Conservation (phyloP, 352 stramenopile genomes). For the Phytophthora idaei region DNA sequence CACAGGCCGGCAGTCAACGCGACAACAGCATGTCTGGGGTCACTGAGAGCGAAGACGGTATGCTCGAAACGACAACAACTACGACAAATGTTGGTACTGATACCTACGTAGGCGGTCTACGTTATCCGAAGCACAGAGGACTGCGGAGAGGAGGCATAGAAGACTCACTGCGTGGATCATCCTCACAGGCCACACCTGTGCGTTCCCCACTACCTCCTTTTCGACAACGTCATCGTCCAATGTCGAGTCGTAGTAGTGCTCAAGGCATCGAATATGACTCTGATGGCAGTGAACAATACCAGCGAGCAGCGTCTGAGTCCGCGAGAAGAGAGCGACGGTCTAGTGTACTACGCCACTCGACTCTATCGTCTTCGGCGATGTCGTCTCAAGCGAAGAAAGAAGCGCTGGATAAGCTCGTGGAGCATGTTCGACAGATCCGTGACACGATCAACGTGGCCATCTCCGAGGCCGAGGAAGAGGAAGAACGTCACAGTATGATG, state of each 20-base stretch:
- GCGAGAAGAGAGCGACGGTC: constrained; percentile 10
- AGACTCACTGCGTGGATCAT: constrained; percentile 20
- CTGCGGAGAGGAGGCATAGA: constrained; percentile 23
- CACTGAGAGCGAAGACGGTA: constrained; percentile 32
- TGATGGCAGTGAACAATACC: constrained; percentile 15
- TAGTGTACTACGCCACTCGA: constrained; percentile 34
- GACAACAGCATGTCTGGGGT: constrained; percentile 31
- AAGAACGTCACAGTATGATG: constrained; percentile 37
- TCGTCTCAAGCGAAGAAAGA: constrained; percentile 42
- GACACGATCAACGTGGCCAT: constrained; percentile 74
- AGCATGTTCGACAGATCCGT: constrained; percentile 69
- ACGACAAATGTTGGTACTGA: constrained; percentile 60
- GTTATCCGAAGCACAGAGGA: constrained; percentile 39
- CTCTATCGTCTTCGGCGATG: constrained; percentile 39
- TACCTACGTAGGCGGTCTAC: constrained; percentile 46
- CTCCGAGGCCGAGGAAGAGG: constrained; percentile 57
- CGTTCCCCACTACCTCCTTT: constrained; percentile 32
- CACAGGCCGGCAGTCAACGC: constrained; percentile 41
- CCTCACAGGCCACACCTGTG: constrained; percentile 7
- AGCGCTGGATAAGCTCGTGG: constrained; percentile 57
- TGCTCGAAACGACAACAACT: constrained; percentile 30
- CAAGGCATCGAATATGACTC: constrained; percentile 14
- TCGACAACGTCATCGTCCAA: constrained; percentile 13
- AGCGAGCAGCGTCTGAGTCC: constrained; percentile 21
- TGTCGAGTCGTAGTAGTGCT: constrained; percentile 23